Evolutionary conservation across 345 rosid species (phyloP), one percentile per base, ranked within the genome.

Genomic region (Citrus inodora): DNA sequence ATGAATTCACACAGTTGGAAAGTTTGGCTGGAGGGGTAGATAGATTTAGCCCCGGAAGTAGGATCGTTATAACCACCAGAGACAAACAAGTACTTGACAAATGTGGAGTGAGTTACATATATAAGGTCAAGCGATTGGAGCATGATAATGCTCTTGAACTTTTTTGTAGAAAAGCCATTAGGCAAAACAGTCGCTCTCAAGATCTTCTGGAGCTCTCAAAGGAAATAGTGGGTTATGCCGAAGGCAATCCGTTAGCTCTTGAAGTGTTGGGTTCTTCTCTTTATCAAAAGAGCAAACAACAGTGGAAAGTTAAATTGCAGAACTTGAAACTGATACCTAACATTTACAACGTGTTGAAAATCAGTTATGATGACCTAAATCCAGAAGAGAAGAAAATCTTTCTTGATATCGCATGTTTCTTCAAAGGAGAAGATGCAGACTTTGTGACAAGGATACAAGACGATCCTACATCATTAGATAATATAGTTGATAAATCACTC

Each of bases 331-430:
- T 24, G 59, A 2, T 71, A 25, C 59, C 37, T 1, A 24, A 73
- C 32, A 63, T 84, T 14, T 8, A 7, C 0, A 22, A 82, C 7
- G 22, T 76, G 4, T 9, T 84, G 69, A 79, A 60, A 53, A 72
- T 76, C 0, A 82, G 83, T 68, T 79, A 48, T 67, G 73, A 82
- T 25, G 65, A 64, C 4, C 25, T 85, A 1, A 71, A 73, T 7
- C 17, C 1, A 1, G 9, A 19, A 32, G 77, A 82, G 75, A 82
- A 84, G 74, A 62, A 61, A 17, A 53, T 89, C 21, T 89, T 89
- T 76, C 84, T 85, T n/a, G 90, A 89, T 51, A 81, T 89, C 68
- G 88, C 88, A 28, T 85, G 87, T 68, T 87, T 87, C 80, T 88
- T 85, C 46, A 81, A 80, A 58, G 81, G 86, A 19, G 70, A 71